A percentile compares a stretch with the other conserved stretches of the same genome.
Conservation (phyloP, 2,329 filamentous ascomycete species). For the Colletotrichum paranaense region DNA sequence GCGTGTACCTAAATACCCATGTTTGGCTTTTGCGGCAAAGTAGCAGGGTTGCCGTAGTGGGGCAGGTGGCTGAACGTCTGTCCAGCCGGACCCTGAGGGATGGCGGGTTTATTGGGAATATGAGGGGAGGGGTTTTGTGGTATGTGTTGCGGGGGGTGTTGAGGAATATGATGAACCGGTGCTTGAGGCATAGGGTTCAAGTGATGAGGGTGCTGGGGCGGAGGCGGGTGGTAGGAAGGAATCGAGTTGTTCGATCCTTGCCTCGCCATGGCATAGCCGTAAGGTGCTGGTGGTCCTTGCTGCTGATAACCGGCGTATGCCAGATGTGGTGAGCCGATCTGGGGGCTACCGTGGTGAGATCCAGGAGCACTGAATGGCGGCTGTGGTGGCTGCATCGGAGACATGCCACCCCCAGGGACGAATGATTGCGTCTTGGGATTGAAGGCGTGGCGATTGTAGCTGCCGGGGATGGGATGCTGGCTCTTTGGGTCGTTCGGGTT, state of each 20-base stretch:
- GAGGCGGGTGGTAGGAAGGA: constrained; percentile 59
- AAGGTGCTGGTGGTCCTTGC: constrained; percentile 57
- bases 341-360: constrained; percentile 64
- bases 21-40: constrained; percentile 69
- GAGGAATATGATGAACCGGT: constrained; percentile 47
- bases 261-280: constrained; percentile 66
- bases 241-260: constrained; percentile 67
- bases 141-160: constrained; percentile 53
- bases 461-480: constrained; percentile 87
- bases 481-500: constrained; percentile 78
- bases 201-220: constrained; percentile 50
- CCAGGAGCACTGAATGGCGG: constrained; percentile 60
- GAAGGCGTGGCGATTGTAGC: constrained; percentile 86
- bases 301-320: constrained; percentile 62
- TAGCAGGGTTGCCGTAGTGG: constrained; percentile 69
- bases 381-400: constrained; percentile 59
- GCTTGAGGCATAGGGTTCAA: constrained; percentile 49
- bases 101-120: constrained; percentile 59
- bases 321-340: constrained; percentile 63
- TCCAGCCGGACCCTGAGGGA: constrained; percentile 52
- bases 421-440: constrained; percentile 96
- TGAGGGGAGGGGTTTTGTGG: constrained; percentile 55
- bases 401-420: constrained; percentile 70
- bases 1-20: constrained; percentile 44
- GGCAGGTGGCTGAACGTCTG: constrained; percentile 66